Evolutionary conservation across 768 basidiomycete species (phyloP).

Genomic region (Kwoniella bestiolae): DNA sequence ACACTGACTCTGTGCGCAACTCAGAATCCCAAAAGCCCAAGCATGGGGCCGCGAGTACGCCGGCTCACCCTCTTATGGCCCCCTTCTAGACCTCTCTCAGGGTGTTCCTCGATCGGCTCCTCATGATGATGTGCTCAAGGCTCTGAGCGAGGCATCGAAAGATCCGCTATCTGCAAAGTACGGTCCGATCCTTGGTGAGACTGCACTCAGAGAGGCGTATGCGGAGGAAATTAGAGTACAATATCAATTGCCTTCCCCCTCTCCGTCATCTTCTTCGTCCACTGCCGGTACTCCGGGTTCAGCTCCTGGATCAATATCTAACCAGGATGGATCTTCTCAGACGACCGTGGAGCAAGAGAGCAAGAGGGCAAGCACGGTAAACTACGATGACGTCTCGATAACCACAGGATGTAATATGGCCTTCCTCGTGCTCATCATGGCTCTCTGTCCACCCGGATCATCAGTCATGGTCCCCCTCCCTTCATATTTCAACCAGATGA

Average conservation of each 20-base stretch:
- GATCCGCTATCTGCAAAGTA: slow-evolving; percentile 63
- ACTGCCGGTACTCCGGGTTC: background rate
- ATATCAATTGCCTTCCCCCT: slow-evolving; percentile 60
- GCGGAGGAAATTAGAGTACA: slow-evolving; percentile 67
- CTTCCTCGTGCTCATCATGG: slow-evolving; percentile 68
- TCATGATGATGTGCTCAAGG: slow-evolving; percentile 62
- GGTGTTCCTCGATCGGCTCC: slow-evolving; percentile 73
- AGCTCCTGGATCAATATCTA: background rate
- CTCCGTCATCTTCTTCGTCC: background rate
- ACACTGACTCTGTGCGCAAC: background rate
- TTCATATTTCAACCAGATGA: slow-evolving; percentile 63
- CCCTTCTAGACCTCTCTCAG: slow-evolving; percentile 74
- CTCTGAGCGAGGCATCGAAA: slow-evolving; percentile 61
- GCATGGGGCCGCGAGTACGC: slow-evolving; percentile 48
- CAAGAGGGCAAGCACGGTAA: slow-evolving; percentile 50
- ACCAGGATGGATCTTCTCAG: background rate
- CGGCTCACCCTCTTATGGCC: slow-evolving; percentile 37
- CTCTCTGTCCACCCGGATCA: slow-evolving; percentile 70
- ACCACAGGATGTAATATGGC: slow-evolving; percentile 77
- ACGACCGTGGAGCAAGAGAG: background rate
- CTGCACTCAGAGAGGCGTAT: slow-evolving; percentile 62
- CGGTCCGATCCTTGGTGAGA: slow-evolving; percentile 67
- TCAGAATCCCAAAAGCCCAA: slow-evolving; percentile 53
- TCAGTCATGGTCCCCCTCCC: slow-evolving; percentile 70
- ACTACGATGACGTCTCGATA: slow-evolving; percentile 66